Evolutionary conservation across 257 asterid species (phyloP).

Genomic region (Plantago major): DNA sequence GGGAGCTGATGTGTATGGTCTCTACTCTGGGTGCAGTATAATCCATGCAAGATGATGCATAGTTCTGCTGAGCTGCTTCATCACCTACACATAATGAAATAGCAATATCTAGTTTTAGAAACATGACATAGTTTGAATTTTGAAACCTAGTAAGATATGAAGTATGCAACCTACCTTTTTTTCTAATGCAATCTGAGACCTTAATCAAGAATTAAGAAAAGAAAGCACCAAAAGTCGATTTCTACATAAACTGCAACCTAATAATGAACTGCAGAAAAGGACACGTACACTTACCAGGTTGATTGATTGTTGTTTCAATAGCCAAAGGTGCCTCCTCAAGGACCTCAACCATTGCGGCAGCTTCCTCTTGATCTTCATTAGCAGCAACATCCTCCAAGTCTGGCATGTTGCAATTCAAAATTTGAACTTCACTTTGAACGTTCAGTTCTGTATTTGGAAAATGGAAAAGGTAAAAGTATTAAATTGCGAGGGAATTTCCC

Average conservation of each 20-base stretch:
- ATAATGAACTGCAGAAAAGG: conserved; percentile 14
- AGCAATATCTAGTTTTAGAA: conserved; percentile 7
- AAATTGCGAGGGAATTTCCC: conserved; percentile 14
- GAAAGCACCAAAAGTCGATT: conserved; percentile 10
- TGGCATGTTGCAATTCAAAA: conserved; percentile 38
- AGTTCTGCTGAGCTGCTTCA: conserved; percentile 29
- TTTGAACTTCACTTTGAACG: conserved; percentile 56
- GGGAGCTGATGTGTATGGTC: conserved; percentile 78
- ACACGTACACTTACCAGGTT: conserved; percentile 27
- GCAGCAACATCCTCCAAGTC: conserved; percentile 56
- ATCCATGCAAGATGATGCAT: conserved; percentile 39
- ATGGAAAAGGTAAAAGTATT: background rate
- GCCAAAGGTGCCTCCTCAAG: conserved; percentile 47
- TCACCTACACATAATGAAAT: conserved; percentile 31
- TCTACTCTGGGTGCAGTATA: conserved; percentile 34
- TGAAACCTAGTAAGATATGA: background rate
- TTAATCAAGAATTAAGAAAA: conserved; percentile 4
- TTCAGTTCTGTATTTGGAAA: conserved; percentile 34
- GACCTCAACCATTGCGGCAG: conserved; percentile 66
- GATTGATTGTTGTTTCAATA: conserved; percentile 27
- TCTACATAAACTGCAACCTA: background rate
- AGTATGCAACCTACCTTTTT: background rate
- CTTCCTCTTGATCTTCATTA: conserved; percentile 63
- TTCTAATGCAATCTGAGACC: background rate
- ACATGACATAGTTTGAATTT: conserved; percentile 5